Percentiles rank a stretch among this genome's conserved stretches.
These are phyloP conservation scores for Vararia minispora DNA, from an alignment of 768 basidiomycete species.

Conservation along the genomic window DNA sequence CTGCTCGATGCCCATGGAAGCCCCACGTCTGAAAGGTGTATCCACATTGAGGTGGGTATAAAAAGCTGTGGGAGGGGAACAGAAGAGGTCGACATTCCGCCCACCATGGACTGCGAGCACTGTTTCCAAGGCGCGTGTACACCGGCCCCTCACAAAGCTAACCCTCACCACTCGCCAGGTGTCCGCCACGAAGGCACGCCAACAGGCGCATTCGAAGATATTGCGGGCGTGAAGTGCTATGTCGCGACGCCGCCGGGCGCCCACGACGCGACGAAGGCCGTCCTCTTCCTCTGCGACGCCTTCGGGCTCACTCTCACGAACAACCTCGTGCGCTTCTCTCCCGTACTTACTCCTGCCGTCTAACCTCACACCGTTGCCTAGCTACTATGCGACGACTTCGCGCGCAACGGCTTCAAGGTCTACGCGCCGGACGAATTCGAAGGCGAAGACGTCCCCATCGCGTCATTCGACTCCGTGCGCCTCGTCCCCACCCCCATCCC, in stretches of 20 bases:
- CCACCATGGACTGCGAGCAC: no score
- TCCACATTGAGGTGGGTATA: no score
- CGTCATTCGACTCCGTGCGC: not conserved
- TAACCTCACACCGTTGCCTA: constrained; percentile 2
- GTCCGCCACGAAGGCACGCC: constrained; percentile 26
- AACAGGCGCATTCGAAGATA: constrained; percentile 34
- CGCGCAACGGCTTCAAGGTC: constrained; percentile 28
- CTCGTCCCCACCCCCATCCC: not conserved
- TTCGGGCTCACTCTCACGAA: constrained; percentile 41
- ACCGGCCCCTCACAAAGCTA: no score
- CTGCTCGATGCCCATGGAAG: no score
- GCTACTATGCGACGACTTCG: constrained; percentile 26
- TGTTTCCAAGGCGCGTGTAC: no score
- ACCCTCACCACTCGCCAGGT: no score
- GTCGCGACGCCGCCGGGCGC: constrained; percentile 39
- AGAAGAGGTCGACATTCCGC: no score
- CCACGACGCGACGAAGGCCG: constrained; percentile 42
- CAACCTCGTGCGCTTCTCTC: constrained; percentile 22
- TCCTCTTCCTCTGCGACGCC: constrained; percentile 43
- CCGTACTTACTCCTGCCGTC: not conserved
- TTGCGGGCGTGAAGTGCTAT: constrained; percentile 40
- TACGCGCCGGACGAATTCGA: constrained; percentile 26
- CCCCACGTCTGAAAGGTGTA: no score
- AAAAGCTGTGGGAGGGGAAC: no score
- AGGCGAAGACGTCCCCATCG: constrained; percentile 19